Percentiles rank a stretch among this genome's conserved stretches.
phyloP scores from a whole-genome alignment of 208 protist genomes.

The Angomonas deanei region DNA sequence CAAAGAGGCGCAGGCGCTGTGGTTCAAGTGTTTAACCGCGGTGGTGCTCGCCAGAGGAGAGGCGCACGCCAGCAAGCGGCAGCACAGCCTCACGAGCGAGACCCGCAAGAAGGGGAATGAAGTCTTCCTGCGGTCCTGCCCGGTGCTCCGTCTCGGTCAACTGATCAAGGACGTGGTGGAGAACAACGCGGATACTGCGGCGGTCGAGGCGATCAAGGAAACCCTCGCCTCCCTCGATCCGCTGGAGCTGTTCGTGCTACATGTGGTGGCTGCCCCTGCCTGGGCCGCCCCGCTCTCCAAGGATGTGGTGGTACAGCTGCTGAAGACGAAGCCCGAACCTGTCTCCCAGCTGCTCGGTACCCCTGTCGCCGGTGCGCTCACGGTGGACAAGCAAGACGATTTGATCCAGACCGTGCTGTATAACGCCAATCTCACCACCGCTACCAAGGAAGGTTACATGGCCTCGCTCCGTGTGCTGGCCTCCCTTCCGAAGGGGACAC shows the following conservation, averaged over 20 bases:
- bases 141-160: constrained; percentile 33
- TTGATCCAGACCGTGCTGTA: constrained; percentile 54
- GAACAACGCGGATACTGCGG: neutral
- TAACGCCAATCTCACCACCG: constrained; percentile 65
- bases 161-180: constrained; percentile 19
- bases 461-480: constrained; percentile 60
- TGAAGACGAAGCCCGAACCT: constrained; percentile 44
- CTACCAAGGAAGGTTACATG: constrained; percentile 21
- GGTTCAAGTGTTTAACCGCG: constrained; percentile 33
- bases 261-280: constrained; percentile 7
- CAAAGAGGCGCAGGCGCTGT: constrained; percentile 36
- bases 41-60: constrained; percentile 48
- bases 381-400: constrained; percentile 30
- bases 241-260: constrained; percentile 36
- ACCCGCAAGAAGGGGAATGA: constrained; percentile 5
- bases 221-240: constrained; percentile 20
- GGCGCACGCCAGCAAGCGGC: constrained; percentile 27
- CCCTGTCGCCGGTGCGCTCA: constrained; percentile 30
- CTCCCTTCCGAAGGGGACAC: constrained; percentile 21
- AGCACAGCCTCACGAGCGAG: constrained; percentile 25
- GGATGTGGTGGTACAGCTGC: constrained; percentile 35
- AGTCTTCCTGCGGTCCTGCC: constrained; percentile 33
- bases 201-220: constrained; percentile 10
- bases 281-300: constrained; percentile 27
- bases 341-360: constrained; percentile 31